Conservation (phyloP, 139 green algal genomes). For the Nannochloris sp. region DNA sequence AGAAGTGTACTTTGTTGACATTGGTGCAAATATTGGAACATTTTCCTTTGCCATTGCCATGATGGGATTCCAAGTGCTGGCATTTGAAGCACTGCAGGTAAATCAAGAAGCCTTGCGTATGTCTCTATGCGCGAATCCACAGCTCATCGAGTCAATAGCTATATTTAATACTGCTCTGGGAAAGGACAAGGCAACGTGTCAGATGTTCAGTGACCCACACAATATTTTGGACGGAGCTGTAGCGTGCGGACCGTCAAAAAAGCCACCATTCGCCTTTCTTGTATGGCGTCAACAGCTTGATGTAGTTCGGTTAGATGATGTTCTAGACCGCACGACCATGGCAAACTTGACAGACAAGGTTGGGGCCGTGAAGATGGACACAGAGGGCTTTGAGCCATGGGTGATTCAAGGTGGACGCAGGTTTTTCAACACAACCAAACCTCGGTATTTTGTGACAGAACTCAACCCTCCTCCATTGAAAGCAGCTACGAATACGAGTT, state of each 20-base stretch:
- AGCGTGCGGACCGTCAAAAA: background rate
- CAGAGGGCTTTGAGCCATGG: constrained; percentile 9
- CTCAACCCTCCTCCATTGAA: background rate
- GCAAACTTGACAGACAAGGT: background rate
- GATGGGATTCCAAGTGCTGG: constrained; percentile 6
- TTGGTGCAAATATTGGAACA: constrained; percentile 10
- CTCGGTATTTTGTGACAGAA: background rate
- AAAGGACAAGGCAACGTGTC: background rate
- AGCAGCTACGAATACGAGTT: background rate
- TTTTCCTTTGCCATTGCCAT: background rate
- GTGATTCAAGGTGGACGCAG: constrained; percentile 2
- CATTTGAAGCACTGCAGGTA: background rate
- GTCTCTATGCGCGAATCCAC: background rate
- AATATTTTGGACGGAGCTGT: constrained; percentile 2
- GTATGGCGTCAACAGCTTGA: background rate
- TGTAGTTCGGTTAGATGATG: background rate
- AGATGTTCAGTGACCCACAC: background rate
- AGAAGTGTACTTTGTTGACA: constrained; percentile 8
- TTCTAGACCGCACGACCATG: background rate
- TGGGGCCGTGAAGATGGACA: constrained; percentile 9
- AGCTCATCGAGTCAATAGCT: background rate
- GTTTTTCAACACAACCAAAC: constrained; percentile 2
- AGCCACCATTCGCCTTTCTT: background rate
- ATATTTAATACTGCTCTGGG: background rate
- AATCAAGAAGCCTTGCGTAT: background rate